Evolutionary conservation across 345 rosid species (phyloP).

Genomic region (Raphanus raphanistrum): DNA sequence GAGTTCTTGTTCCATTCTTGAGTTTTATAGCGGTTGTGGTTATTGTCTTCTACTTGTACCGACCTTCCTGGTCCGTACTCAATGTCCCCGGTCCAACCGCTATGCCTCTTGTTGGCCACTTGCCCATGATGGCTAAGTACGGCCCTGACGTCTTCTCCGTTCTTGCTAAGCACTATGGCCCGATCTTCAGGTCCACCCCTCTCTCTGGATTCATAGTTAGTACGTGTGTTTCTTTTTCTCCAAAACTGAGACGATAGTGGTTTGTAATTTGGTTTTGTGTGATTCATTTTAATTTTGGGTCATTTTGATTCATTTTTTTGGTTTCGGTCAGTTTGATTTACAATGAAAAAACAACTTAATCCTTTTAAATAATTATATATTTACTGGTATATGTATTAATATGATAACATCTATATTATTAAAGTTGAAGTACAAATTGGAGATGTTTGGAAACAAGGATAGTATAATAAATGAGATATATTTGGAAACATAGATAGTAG

Average conservation of each 20-base stretch:
- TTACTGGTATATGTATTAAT: neutral
- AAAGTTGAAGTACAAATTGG: too few relatives aligned
- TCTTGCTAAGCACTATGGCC: slow-evolving; percentile 79
- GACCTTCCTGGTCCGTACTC: slow-evolving; percentile 60
- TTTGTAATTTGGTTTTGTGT: neutral
- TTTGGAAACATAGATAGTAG: too few relatives aligned
- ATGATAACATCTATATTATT: neutral
- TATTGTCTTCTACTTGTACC: slow-evolving; percentile 53
- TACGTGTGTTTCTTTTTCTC: neutral
- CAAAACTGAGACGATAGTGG: neutral
- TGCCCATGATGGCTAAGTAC: slow-evolving; percentile 77
- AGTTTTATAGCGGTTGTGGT: slow-evolving; percentile 33
- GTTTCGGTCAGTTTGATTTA: neutral
- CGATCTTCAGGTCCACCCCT: slow-evolving; percentile 77
- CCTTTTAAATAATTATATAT: neutral
- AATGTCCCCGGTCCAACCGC: slow-evolving; percentile 58
- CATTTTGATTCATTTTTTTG: neutral
- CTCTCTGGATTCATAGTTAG: slow-evolving; percentile 14
- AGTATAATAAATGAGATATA: too few relatives aligned
- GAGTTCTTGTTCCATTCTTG: slow-evolving; percentile 22
- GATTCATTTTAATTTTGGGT: neutral
- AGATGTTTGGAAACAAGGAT: too few relatives aligned
- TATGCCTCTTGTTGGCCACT: slow-evolving; percentile 72
- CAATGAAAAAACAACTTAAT: neutral
- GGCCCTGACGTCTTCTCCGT: slow-evolving; percentile 82